Evolutionary conservation across 306 rosid species (phyloP).

Genomic region (Senna siamea): DNA sequence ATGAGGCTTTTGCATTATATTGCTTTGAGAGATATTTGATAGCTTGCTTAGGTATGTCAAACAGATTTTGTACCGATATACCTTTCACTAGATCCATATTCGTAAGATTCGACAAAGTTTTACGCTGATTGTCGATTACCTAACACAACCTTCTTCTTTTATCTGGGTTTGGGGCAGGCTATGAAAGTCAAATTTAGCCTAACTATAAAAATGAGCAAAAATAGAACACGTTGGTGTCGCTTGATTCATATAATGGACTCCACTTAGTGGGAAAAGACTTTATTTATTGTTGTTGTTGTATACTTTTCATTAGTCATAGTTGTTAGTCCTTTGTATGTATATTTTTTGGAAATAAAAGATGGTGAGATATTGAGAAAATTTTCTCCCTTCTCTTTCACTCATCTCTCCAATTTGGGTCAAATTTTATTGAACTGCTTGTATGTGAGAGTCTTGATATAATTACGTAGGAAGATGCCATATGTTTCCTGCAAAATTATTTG

Average conservation of each 20-base stretch:
- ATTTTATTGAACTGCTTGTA: background rate
- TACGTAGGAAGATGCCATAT: too few species aligned
- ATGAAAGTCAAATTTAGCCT: too few species aligned
- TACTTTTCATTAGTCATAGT: slow-evolving; percentile 26
- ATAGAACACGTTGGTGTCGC: too few species aligned
- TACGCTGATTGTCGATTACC: too few species aligned
- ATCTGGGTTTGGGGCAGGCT: too few species aligned
- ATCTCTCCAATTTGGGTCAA: slow-evolving; percentile 19
- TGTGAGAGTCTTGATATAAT: slow-evolving; percentile 29
- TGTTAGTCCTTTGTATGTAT: slow-evolving; percentile 14
- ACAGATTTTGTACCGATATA: slow-evolving; percentile 16
- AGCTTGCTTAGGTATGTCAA: slow-evolving; percentile 89
- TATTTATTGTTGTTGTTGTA: too few species aligned
- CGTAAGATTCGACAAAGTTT: too few species aligned
- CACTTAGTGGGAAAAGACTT: too few species aligned
- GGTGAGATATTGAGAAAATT: slow-evolving; percentile 8
- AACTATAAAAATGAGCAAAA: too few species aligned
- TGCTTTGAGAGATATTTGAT: slow-evolving; percentile 97
- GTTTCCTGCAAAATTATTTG: slow-evolving; percentile 5
- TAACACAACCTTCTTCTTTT: too few species aligned
- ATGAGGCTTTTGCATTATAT: slow-evolving; percentile 97
- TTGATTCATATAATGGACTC: too few species aligned
- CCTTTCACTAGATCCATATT: too few species aligned
- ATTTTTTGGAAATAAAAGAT: slow-evolving; percentile 12
- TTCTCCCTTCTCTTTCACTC: slow-evolving; percentile 5